Evolutionary conservation across 169 alveolate genomes (phyloP), one percentile per base, ranked within the genome.

Genomic region (Plasmodium inui): DNA sequence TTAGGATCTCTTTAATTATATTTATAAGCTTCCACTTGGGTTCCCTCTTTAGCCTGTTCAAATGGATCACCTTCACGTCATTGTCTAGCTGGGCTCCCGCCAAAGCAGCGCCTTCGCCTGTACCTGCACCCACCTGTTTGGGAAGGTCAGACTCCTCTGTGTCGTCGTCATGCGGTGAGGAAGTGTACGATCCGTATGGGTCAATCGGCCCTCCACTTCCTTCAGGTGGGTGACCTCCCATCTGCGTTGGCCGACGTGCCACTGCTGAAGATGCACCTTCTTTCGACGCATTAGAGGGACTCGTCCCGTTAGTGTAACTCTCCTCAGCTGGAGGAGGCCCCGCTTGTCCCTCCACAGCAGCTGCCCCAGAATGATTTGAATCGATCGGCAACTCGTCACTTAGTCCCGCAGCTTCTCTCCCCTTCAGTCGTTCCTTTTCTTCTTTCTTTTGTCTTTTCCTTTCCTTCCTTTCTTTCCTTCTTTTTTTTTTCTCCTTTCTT

Each of bases 1-100:
- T 72, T n/a, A 89, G 17, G n/a, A 82, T 79, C n/a, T 50, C 72
- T 14, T 72, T 89, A 67, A 89, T 67, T 44, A 80, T 89, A 14
- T 61, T 44, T 26, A 89, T 37, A 5, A 89, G 80, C 82, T 30
- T 50, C 12, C 26, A 17, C 28, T 92, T 92, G 39, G 93, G 26
- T 82, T 76, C 83, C 53, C 32, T 70, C 32, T 84, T 67, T 50
- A 84, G 70, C 50, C 70, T 78, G n/a, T 57, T 74, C 2, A 84
- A 7, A 28, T 83, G 55, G 28, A 92, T 78, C 12, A 82, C 86
- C 22, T 90, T 78, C 22, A 22, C 90, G 5, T 82, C 82, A 0
- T n/a, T 22, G 1, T 46, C 90, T 22, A 44, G 10, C 6, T 32
- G 41, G 14, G 83, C 34, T 46, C 28, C 14, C 32, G 0, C 57